Evolutionary conservation across 495 filamentous ascomycete genomes (phyloP), one percentile per base, ranked within the genome.

Genomic region (Tuber magnatum): DNA sequence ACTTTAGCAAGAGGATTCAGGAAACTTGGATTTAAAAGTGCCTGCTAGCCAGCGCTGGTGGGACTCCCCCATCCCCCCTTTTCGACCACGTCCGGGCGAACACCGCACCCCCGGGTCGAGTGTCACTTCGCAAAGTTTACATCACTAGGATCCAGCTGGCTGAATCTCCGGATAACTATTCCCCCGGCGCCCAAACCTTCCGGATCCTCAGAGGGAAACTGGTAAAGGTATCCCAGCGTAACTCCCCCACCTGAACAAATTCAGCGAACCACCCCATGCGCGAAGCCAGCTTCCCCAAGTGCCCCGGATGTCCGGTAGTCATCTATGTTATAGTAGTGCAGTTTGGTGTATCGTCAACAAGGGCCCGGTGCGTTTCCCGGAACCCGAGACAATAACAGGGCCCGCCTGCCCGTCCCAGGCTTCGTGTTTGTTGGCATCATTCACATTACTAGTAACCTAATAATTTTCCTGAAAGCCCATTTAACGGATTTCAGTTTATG

Each of bases 401-500:
- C 41, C 41, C 1, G 8, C 8, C 41, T 0, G 0, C 7, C 41
- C 14, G 41, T 12, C 41, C 41, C 41, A 12, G 41, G 3, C 3
- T n/a, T n/a, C n/a, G n/a, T n/a, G n/a, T n/a, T n/a, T n/a, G n/a
- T n/a, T n/a, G n/a, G n/a, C n/a, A n/a, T n/a, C n/a, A n/a, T n/a
- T n/a, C n/a, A n/a, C n/a, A n/a, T n/a, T n/a, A n/a, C n/a, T n/a
- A n/a, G n/a, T n/a, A n/a, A 0, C 41, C 18, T 16, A 38, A 32
- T 24, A 42, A 40, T 48, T 41, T 32, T 9, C 68, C 84, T 83
- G 71, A 82, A 84, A 28, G n/a, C 42, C 69, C 44, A 46, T 12
- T 46, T 16, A 41, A 41, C 68, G n/a, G 28, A 5, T 38, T 14
- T 18, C 39, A 84, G 79, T 89, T 71, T 92, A 91, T 78, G 84